Evolutionary conservation across 164 flowering plant species (phyloP), one percentile per base, ranked within the genome.

Genomic region (Berberis thunbergii): DNA sequence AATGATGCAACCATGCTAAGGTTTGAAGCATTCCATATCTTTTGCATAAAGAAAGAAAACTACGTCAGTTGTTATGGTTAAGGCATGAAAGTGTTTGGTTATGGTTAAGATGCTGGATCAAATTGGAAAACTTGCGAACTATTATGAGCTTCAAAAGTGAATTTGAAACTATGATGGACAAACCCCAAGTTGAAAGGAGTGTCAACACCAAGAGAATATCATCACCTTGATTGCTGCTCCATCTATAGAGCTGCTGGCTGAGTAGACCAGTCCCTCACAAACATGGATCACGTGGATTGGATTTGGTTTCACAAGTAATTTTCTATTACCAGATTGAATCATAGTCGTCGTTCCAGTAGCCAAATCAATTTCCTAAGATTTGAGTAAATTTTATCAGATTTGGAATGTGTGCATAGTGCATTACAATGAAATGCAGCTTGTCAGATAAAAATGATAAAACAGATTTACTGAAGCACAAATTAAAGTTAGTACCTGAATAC

Each of bases 171-270:
- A n/a, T n/a, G n/a, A n/a, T n/a, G n/a, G n/a, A n/a, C n/a, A n/a
- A n/a, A n/a, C n/a, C n/a, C n/a, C n/a, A n/a, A n/a, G n/a, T n/a
- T n/a, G n/a, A n/a, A n/a, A n/a, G n/a, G n/a, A n/a, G n/a, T n/a
- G n/a, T n/a, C n/a, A n/a, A n/a, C n/a, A n/a, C n/a, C n/a, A n/a
- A n/a, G n/a, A n/a, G n/a, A n/a, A n/a, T n/a, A n/a, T n/a, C 46
- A 39, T 48, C 83, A 86, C 91, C 91, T 89, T 89, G 44, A 89
- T 84, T 44, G 80, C 67, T 66, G 89, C 63, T 66, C 91, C 96
- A 75, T 89, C 96, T 45, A 79, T 63, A 60, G 85, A 62, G 72
- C 78, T 63, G 70, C 86, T 68, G 5, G 83, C 86, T 60, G 96
- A 71, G 66, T 85, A 87, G 64, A 89, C 60, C 45, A 77, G 61